phyloP scores from a whole-genome alignment of 2,329 filamentous ascomycete genomes.

The Penicillium freii region DNA sequence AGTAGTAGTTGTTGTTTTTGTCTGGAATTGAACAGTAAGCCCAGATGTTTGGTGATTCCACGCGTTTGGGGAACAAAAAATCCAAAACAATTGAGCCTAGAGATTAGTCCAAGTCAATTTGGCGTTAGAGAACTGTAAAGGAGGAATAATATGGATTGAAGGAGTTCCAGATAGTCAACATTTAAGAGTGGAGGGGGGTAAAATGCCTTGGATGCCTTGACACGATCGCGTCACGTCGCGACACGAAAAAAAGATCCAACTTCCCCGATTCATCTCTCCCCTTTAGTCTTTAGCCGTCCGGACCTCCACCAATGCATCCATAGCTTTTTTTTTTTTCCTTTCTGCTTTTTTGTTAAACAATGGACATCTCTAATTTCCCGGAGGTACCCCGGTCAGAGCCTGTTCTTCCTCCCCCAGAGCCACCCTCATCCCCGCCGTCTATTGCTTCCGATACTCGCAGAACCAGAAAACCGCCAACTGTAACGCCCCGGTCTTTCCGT shows the following conservation, averaged over 20 bases:
- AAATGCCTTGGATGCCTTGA: slow-evolving; percentile 12
- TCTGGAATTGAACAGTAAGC: background rate
- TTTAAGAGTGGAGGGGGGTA: background rate
- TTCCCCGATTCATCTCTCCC: slow-evolving; percentile 22
- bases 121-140: background rate
- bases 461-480: slow-evolving; percentile 46
- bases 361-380: slow-evolving; percentile 35
- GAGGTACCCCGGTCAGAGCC: slow-evolving; percentile 38
- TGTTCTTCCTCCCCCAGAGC: slow-evolving; percentile 32
- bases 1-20: background rate
- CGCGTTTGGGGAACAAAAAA: background rate
- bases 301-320: slow-evolving; percentile 13
- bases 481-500: slow-evolving; percentile 52
- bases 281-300: slow-evolving; percentile 18
- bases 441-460: slow-evolving; percentile 42
- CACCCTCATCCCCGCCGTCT: slow-evolving; percentile 45
- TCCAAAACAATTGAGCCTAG: background rate
- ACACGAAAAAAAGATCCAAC: slow-evolving; percentile 23
- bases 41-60: background rate
- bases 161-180: background rate
- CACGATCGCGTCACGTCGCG: slow-evolving; percentile 29
- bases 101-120: background rate
- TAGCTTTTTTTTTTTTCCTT: slow-evolving; percentile 13
- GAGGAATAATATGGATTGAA: background rate
- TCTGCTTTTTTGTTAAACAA: slow-evolving; percentile 20